These are phyloP conservation scores for Talaromyces sp. DNA, from an alignment of 2,329 filamentous ascomycete species.

Conservation along the genomic window DNA sequence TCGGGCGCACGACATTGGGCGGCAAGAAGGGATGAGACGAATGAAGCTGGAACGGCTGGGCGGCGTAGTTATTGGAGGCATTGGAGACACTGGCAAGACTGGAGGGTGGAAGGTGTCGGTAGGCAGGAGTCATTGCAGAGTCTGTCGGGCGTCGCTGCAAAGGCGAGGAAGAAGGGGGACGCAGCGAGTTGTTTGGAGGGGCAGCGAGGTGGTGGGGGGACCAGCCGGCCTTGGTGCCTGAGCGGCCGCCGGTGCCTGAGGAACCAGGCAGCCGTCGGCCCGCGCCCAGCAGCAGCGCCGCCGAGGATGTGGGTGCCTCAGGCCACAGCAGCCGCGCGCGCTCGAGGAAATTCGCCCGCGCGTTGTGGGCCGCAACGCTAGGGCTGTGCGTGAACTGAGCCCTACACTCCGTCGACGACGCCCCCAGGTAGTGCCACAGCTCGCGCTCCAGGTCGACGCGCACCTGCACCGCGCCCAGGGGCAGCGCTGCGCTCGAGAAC, in stretches of 20 bases:
- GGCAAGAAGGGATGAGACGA: constrained; percentile 4
- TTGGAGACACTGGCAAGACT: not conserved
- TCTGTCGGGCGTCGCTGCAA: constrained; percentile 21
- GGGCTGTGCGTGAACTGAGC: constrained; percentile 85
- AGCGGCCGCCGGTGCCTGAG: constrained; percentile 13
- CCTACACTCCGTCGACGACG: constrained; percentile 80
- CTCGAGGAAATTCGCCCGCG: constrained; percentile 45
- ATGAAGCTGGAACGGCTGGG: not conserved
- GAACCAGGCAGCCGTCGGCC: constrained; percentile 11
- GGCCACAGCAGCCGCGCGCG: constrained; percentile 31
- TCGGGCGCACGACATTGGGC: constrained; percentile 10
- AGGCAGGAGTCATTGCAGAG: constrained; percentile 40
- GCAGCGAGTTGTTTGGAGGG: constrained; percentile 15
- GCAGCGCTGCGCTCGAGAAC: constrained; percentile 60
- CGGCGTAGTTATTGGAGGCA: constrained; percentile 1
- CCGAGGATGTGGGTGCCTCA: constrained; percentile 16
- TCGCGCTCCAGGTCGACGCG: constrained; percentile 59
- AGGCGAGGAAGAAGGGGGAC: constrained; percentile 14
- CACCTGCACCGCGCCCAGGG: constrained; percentile 50
- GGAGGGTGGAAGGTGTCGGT: constrained; percentile 28
- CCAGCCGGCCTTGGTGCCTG: constrained; percentile 3
- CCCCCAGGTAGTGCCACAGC: constrained; percentile 83
- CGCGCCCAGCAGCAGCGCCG: constrained; percentile 4
- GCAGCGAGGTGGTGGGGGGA: constrained; percentile 20
- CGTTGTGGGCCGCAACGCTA: constrained; percentile 42